Conservation (phyloP, 2,329 filamentous ascomycete genomes). For the Pseudopyricularia cyperi region DNA sequence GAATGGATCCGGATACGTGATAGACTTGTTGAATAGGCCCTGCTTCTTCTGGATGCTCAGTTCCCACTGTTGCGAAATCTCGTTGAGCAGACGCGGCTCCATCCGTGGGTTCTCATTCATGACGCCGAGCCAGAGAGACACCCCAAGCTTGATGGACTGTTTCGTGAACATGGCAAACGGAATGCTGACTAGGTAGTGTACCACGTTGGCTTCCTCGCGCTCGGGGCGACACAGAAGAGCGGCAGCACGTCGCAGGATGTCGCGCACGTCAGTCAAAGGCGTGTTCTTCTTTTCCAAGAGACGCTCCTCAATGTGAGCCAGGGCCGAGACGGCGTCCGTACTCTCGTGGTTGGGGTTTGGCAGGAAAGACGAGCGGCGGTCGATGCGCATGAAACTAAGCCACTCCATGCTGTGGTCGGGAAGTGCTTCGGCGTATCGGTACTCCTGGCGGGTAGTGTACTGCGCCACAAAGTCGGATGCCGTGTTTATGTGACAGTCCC, state of each 20-base stretch:
- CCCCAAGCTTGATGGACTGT: slow-evolving; percentile 86
- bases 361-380: slow-evolving; percentile 37
- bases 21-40: slow-evolving; percentile 65
- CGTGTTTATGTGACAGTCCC: slow-evolving; percentile 69
- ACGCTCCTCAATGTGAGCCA: slow-evolving; percentile 61
- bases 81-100: slow-evolving; percentile 72
- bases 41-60: slow-evolving; percentile 61
- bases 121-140: slow-evolving; percentile 91
- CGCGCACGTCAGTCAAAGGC: slow-evolving; percentile 61
- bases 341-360: slow-evolving; percentile 39
- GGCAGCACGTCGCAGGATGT: slow-evolving; percentile 73
- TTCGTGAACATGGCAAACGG: slow-evolving; percentile 91
- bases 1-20: slow-evolving; percentile 72
- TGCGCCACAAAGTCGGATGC: slow-evolving; percentile 94
- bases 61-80: slow-evolving; percentile 88
- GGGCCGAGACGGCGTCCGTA: slow-evolving; percentile 47
- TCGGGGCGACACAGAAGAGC: slow-evolving; percentile 71
- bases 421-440: slow-evolving; percentile 70
- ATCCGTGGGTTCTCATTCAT: slow-evolving; percentile 90
- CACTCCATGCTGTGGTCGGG: slow-evolving; percentile 57
- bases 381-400: slow-evolving; percentile 44
- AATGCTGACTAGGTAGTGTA: slow-evolving; percentile 80
- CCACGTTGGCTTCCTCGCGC: slow-evolving; percentile 63
- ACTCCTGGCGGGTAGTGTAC: slow-evolving; percentile 93
- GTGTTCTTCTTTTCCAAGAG: slow-evolving; percentile 57